These are phyloP conservation scores for Bullera alba DNA, from an alignment of 768 basidiomycete genomes.

Conservation along the genomic window DNA sequence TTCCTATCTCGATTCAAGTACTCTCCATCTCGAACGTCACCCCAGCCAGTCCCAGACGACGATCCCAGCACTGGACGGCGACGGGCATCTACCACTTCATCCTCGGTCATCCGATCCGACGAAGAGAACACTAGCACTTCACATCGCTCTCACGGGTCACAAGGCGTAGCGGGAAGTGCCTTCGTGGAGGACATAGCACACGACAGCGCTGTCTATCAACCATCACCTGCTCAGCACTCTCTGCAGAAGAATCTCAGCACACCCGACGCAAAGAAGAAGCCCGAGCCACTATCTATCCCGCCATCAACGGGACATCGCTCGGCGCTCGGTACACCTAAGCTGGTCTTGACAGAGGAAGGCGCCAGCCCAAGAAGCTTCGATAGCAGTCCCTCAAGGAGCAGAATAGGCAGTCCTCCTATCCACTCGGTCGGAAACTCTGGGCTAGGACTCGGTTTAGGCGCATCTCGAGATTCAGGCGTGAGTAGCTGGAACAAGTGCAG, in stretches of 20 bases:
- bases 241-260: neutral
- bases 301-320: neutral
- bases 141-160: too few species aligned
- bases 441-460: conserved; percentile 10
- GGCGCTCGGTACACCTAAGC: conserved; percentile 27
- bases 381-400: conserved; percentile 18
- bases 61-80: conserved; percentile 2
- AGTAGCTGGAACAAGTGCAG: too few species aligned
- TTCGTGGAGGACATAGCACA: conserved; percentile 16
- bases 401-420: too few species aligned
- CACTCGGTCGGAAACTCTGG: neutral
- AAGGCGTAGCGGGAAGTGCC: conserved; percentile 9
- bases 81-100: conserved; percentile 1
- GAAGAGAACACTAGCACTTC: neutral
- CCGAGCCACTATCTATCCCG: neutral
- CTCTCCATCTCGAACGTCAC: conserved; percentile 23
- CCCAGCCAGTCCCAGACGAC: conserved; percentile 3
- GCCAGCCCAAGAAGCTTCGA: conserved; percentile 30
- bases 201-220: neutral
- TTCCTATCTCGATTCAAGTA: conserved; percentile 34
- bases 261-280: neutral
- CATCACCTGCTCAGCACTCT: neutral
- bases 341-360: conserved; percentile 33
- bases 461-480: neutral
- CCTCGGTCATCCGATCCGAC: neutral